phyloP scores from a whole-genome alignment of 2,329 filamentous ascomycete genomes.

The Exserohilum rostratum region DNA sequence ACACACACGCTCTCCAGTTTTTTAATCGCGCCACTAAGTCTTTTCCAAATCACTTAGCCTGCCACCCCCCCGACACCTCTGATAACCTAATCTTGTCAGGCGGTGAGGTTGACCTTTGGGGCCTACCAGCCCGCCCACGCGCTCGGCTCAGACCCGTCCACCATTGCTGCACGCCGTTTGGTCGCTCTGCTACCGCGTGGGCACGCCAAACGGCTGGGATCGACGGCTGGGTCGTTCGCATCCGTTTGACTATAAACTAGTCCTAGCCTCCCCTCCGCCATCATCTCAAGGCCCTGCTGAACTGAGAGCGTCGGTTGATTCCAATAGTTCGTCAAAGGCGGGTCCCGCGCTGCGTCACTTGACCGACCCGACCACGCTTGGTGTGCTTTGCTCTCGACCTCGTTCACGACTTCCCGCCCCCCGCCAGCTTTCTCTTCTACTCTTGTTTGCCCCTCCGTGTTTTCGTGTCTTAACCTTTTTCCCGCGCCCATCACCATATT shows the following conservation, averaged over 20 bases:
- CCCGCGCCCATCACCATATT: slow-evolving; percentile 3
- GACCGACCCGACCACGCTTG: slow-evolving; percentile 17
- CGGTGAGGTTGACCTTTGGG: slow-evolving; percentile 34
- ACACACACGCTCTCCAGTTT: slow-evolving; percentile 39
- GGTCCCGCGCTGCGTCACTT: slow-evolving; percentile 30
- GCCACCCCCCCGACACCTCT: slow-evolving; percentile 20
- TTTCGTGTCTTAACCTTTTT: slow-evolving; percentile 5
- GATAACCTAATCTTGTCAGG: slow-evolving; percentile 26
- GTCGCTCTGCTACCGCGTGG: slow-evolving; percentile 21
- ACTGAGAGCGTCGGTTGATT: slow-evolving; percentile 27
- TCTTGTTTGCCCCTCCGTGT: slow-evolving; percentile 11
- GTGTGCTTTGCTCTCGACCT: too few species aligned
- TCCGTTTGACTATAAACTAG: slow-evolving; percentile 20
- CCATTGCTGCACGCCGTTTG: slow-evolving; percentile 25
- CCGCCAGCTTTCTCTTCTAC: slow-evolving; percentile 6
- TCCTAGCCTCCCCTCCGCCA: slow-evolving; percentile 14
- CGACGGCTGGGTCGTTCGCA: slow-evolving; percentile 24
- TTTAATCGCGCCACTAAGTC: slow-evolving; percentile 27
- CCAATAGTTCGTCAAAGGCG: slow-evolving; percentile 24
- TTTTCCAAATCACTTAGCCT: slow-evolving; percentile 18
- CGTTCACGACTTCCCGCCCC: too few species aligned
- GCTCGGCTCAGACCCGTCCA: slow-evolving; percentile 22
- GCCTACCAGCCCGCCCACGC: slow-evolving; percentile 24
- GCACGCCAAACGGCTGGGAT: slow-evolving; percentile 31
- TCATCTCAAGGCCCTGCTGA: too few species aligned